Percentiles rank a stretch among this genome's conserved stretches.
phyloP scores from a whole-genome alignment of 2,329 filamentous ascomycete species.

The Pseudogymnoascus sp. region DNA sequence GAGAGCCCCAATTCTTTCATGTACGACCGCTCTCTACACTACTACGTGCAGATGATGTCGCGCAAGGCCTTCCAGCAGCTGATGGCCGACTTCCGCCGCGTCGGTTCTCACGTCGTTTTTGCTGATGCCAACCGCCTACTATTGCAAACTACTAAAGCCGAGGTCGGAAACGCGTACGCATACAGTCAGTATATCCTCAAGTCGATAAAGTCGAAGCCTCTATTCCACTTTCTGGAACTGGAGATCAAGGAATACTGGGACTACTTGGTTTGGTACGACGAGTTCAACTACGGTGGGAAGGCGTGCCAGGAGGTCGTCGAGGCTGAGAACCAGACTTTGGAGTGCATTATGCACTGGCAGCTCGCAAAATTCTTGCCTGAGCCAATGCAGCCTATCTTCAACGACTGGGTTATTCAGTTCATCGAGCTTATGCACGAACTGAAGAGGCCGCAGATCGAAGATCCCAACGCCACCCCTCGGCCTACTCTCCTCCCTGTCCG shows the following conservation, averaged over 20 bases:
- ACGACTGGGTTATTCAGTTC: slow-evolving; percentile 91
- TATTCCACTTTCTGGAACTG: slow-evolving; percentile 95
- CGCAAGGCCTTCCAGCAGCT: slow-evolving; percentile 94
- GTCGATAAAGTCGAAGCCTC: slow-evolving; percentile 87
- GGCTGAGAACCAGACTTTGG: slow-evolving; percentile 69
- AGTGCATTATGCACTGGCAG: slow-evolving; percentile 98
- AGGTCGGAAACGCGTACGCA: slow-evolving; percentile 92
- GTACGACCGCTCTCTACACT: slow-evolving; percentile 88
- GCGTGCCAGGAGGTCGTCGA: slow-evolving; percentile 76
- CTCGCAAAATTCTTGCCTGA: slow-evolving; percentile 80
- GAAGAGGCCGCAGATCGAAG: slow-evolving; percentile 55
- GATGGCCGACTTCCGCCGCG: slow-evolving; percentile 91
- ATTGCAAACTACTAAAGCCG: slow-evolving; percentile 90
- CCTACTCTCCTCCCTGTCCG: slow-evolving; percentile 52
- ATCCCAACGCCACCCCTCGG: slow-evolving; percentile 45
- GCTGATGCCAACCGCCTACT: slow-evolving; percentile 83
- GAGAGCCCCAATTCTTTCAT: slow-evolving; percentile 89
- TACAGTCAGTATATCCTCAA: slow-evolving; percentile 98
- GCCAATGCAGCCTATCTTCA: slow-evolving; percentile 75
- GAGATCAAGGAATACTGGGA: slow-evolving; percentile 99
- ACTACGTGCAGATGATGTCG: slow-evolving; percentile 98
- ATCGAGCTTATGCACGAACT: slow-evolving; percentile 86
- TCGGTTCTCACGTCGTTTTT: slow-evolving; percentile 93
- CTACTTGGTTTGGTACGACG: slow-evolving; percentile 97
- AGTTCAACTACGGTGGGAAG: slow-evolving; percentile 97